phyloP scores from a whole-genome alignment of 1,284 basidiomycete genomes.

The Rhodotorula sp. region DNA sequence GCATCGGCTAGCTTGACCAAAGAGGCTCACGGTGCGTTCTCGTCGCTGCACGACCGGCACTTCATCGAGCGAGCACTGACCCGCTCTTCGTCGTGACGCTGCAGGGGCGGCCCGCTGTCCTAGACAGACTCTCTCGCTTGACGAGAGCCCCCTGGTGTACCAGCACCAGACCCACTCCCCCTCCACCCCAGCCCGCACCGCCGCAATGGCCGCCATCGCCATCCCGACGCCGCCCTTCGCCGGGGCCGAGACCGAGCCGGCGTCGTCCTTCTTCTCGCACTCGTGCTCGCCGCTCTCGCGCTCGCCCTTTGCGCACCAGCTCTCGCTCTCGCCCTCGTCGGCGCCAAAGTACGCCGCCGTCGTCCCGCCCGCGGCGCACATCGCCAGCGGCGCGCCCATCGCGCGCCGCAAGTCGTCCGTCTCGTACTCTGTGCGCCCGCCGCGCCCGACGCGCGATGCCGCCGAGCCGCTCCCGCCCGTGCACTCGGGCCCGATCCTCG shows the following conservation, averaged over 20 bases:
- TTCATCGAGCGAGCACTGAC: neutral
- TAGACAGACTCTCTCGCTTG: constrained; percentile 21
- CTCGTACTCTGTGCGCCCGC: constrained; percentile 6
- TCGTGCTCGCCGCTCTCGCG: constrained; percentile 37
- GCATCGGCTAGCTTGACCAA: neutral
- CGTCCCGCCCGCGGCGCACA: constrained; percentile 5
- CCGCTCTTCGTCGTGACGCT: too few species aligned
- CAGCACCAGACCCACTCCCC: neutral
- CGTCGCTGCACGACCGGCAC: neutral
- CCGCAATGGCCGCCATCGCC: constrained; percentile 39
- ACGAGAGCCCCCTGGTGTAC: constrained; percentile 12
- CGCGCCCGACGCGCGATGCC: constrained; percentile 9
- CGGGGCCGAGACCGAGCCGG: constrained; percentile 5
- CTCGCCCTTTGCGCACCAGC: constrained; percentile 29
- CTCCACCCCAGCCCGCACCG: too few species aligned
- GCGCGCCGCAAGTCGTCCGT: constrained; percentile 9
- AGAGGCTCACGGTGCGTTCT: constrained; percentile 11
- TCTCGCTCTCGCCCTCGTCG: constrained; percentile 28
- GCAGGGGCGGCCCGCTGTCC: constrained; percentile 27
- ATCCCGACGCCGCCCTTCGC: constrained; percentile 32
- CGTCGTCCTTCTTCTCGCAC: constrained; percentile 18
- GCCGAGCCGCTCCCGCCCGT: constrained; percentile 26
- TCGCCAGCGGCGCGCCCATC: neutral
- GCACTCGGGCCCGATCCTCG: constrained; percentile 38
- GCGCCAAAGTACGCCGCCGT: constrained; percentile 22